Percentiles rank a stretch among this genome's conserved stretches.
phyloP scores from a whole-genome alignment of 2,329 filamentous ascomycete genomes.

The Pseudogymnoascus sp. region DNA sequence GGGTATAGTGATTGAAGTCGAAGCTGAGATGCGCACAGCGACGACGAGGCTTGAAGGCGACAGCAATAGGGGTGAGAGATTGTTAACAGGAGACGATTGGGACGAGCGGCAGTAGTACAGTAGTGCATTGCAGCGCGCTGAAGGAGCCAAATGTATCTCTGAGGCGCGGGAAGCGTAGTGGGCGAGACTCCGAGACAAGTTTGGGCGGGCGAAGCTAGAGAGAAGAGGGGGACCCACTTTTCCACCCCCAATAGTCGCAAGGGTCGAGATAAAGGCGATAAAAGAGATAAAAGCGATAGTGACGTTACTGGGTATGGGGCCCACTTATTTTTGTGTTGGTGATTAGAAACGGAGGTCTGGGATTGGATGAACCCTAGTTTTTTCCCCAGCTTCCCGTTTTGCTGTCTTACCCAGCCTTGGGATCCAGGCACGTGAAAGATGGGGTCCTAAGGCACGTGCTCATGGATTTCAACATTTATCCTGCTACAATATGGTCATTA shows the following conservation, averaged over 20 bases:
- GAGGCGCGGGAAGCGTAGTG: not conserved
- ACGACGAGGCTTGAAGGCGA: not conserved
- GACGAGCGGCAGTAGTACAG: not conserved
- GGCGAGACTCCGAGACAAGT: not conserved
- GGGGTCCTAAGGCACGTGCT: not conserved
- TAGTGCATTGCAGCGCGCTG: not conserved
- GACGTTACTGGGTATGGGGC: not conserved
- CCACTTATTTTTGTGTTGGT: not conserved
- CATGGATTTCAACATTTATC: not conserved
- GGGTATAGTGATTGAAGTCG: not conserved
- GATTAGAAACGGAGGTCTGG: not conserved
- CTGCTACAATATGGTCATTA: not conserved
- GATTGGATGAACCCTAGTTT: not conserved
- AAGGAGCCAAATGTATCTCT: not conserved
- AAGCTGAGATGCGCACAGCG: not conserved
- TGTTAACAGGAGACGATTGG: not conserved
- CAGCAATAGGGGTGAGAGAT: not conserved
- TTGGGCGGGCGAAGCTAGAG: not conserved
- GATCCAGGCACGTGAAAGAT: not conserved
- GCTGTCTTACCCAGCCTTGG: not conserved
- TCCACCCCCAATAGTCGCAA: not conserved
- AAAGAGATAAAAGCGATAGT: not conserved
- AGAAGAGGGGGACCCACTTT: not conserved
- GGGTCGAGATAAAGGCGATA: not conserved
- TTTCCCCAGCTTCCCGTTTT: not conserved